phyloP scores from a whole-genome alignment of 192 early-diverging fungal genomes.

The Podila epicladia region DNA sequence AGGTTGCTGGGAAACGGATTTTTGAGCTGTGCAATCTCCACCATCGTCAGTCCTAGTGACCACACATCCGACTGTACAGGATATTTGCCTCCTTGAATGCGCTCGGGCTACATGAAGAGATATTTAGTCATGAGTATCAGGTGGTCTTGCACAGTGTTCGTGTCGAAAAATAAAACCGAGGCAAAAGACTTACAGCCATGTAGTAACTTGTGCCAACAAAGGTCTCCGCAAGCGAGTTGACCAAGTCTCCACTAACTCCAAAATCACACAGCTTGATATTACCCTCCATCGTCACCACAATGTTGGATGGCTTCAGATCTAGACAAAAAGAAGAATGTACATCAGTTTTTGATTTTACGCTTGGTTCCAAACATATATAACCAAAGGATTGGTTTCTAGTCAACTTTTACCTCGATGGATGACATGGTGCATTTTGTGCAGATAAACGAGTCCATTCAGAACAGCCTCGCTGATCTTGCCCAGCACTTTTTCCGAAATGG shows the following conservation, averaged over 20 bases:
- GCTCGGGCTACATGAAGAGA: slow-evolving; percentile 79
- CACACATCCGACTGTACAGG: slow-evolving; percentile 94
- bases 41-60: slow-evolving; percentile 92
- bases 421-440: slow-evolving; percentile 83
- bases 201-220: slow-evolving; percentile 98
- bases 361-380: background rate
- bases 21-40: slow-evolving; percentile 92
- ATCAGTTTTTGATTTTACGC: background rate
- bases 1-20: slow-evolving; percentile 90
- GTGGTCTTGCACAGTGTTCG: no score
- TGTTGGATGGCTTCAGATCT: slow-evolving; percentile 99
- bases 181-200: slow-evolving; percentile 80
- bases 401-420: slow-evolving; percentile 87
- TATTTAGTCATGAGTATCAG: background rate
- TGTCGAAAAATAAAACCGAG: background rate
- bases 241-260: slow-evolving; percentile 92
- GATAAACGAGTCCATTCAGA: slow-evolving; percentile 90
- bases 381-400: background rate
- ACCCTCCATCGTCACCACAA: slow-evolving; percentile 89
- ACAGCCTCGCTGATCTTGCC: slow-evolving; percentile 93
- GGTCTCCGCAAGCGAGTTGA: slow-evolving; percentile 89
- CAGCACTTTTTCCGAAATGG: slow-evolving; percentile 88
- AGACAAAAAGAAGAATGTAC: background rate
- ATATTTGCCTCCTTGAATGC: slow-evolving; percentile 91
- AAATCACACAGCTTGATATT: slow-evolving; percentile 98